phyloP scores from a whole-genome alignment of 768 basidiomycete species.

The Pholiota microspora region DNA sequence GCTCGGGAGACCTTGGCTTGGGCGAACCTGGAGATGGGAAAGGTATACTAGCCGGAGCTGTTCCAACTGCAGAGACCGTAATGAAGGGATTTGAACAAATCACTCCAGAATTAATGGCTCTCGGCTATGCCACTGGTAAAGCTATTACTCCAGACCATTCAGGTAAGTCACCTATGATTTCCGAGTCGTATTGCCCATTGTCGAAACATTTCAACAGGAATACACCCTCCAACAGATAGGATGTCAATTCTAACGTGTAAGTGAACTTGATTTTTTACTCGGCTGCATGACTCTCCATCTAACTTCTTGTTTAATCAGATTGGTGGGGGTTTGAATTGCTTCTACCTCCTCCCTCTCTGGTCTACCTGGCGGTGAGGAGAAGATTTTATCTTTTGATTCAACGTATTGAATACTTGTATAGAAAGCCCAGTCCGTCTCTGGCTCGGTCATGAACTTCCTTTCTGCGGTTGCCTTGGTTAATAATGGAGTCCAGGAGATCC shows the following conservation, averaged over 20 bases:
- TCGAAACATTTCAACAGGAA: slow-evolving; percentile 30
- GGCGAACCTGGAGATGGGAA: slow-evolving; percentile 69
- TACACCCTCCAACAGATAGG: slow-evolving; percentile 74
- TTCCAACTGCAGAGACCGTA: slow-evolving; percentile 75
- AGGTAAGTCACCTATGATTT: slow-evolving; percentile 29
- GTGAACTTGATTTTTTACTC: slow-evolving; percentile 20
- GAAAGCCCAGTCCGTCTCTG: slow-evolving; percentile 60
- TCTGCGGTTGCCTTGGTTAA: slow-evolving; percentile 68
- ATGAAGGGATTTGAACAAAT: slow-evolving; percentile 66
- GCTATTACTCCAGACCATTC: slow-evolving; percentile 65
- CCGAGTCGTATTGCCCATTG: background rate
- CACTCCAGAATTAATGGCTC: slow-evolving; percentile 73
- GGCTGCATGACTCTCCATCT: background rate
- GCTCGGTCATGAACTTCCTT: slow-evolving; percentile 68
- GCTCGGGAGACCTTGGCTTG: slow-evolving; percentile 62
- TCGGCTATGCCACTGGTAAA: slow-evolving; percentile 75
- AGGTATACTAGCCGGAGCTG: slow-evolving; percentile 69
- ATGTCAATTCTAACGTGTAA: slow-evolving; percentile 79
- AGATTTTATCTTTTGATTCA: background rate
- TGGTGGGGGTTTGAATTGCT: slow-evolving; percentile 90
- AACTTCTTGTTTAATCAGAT: slow-evolving; percentile 44
- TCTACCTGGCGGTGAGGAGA: slow-evolving; percentile 52
- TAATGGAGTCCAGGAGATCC: slow-evolving; percentile 76
- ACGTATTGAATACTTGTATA: slow-evolving; percentile 20
- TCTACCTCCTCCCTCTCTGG: slow-evolving; percentile 69